These are phyloP conservation scores for Phytophthora citrophthora DNA, from an alignment of 352 stramenopile genomes.

Conservation along the genomic window DNA sequence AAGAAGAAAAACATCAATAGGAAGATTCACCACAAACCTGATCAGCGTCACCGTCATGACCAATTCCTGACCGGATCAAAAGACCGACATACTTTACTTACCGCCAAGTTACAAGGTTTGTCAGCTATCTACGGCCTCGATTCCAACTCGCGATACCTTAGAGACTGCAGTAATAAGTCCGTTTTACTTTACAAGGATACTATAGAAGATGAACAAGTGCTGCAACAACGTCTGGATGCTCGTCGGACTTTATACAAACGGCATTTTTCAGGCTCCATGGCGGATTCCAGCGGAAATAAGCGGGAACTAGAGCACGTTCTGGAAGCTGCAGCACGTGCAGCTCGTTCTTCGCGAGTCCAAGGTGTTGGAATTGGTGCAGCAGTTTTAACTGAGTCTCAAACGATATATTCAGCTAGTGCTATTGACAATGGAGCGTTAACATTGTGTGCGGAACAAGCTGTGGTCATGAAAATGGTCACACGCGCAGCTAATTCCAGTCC, in stretches of 20 bases:
- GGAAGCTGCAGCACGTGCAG: constrained; percentile 51
- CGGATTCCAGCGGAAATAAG: constrained; percentile 32
- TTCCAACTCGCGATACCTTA: constrained; percentile 26
- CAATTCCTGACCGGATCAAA: constrained; percentile 14
- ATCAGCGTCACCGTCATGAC: constrained; percentile 42
- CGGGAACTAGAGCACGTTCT: constrained; percentile 59
- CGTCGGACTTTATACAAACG: constrained; percentile 53
- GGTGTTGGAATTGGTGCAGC: constrained; percentile 55
- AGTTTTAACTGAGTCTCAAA: constrained; percentile 52
- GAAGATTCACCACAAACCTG: background rate
- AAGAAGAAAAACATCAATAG: constrained; percentile 7
- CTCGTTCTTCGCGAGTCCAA: constrained; percentile 27
- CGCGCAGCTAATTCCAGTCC: constrained; percentile 27
- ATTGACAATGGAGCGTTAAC: constrained; percentile 50
- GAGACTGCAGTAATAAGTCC: constrained; percentile 26
- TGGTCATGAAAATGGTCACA: constrained; percentile 55
- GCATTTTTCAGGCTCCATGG: constrained; percentile 52
- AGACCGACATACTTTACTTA: constrained; percentile 30
- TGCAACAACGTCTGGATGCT: constrained; percentile 44
- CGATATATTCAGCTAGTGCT: constrained; percentile 45
- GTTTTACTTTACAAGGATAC: constrained; percentile 12
- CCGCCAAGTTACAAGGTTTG: constrained; percentile 38
- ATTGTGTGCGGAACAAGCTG: constrained; percentile 66
- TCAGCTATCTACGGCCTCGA: constrained; percentile 45
- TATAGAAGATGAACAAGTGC: constrained; percentile 19